Percentiles rank a stretch among this genome's conserved stretches.
These are phyloP conservation scores for Xylariomycetidae sp. DNA, from an alignment of 2,329 filamentous ascomycete genomes.

Conservation along the genomic window DNA sequence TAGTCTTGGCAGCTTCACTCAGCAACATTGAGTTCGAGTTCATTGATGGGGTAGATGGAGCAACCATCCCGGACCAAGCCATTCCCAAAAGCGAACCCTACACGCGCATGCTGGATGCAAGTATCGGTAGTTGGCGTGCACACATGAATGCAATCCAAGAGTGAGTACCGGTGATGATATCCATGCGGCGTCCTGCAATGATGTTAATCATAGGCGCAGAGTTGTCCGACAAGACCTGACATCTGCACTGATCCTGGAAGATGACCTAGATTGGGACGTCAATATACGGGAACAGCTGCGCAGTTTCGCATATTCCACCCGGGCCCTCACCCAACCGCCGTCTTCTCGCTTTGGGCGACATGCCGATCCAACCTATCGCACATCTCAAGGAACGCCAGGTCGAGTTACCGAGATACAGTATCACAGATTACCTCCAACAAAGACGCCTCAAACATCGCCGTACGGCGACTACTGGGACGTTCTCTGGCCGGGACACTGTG, in stretches of 20 bases:
- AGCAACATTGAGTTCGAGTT: slow-evolving; percentile 29
- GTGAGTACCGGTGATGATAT: slow-evolving; percentile 2
- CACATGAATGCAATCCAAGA: slow-evolving; percentile 22
- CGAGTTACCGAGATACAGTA: slow-evolving; percentile 2
- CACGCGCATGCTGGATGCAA: slow-evolving; percentile 8
- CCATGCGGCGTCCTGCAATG: neutral
- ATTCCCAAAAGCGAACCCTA: slow-evolving; percentile 7
- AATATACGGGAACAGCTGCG: slow-evolving; percentile 33
- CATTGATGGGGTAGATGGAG: slow-evolving; percentile 27
- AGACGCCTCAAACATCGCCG: slow-evolving; percentile 2
- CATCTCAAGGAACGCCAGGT: neutral
- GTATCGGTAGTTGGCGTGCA: slow-evolving; percentile 22
- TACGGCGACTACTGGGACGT: slow-evolving; percentile 47
- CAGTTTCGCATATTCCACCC: slow-evolving; percentile 17
- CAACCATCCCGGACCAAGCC: slow-evolving; percentile 18
- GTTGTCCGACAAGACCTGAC: slow-evolving; percentile 37
- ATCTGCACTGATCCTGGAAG: slow-evolving; percentile 38
- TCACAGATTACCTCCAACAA: slow-evolving; percentile 2
- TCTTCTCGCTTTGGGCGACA: slow-evolving; percentile 6
- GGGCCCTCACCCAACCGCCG: slow-evolving; percentile 13
- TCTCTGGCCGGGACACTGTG: slow-evolving; percentile 46
- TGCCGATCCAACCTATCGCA: slow-evolving; percentile 18
- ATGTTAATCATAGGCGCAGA: slow-evolving; percentile 13
- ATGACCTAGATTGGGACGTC: slow-evolving; percentile 43
- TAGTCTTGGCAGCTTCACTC: slow-evolving; percentile 29